Percentiles rank a stretch among this genome's conserved stretches.
These are phyloP conservation scores for Diaporthe sp. DNA, from an alignment of 2,329 filamentous ascomycete species.

Conservation along the genomic window DNA sequence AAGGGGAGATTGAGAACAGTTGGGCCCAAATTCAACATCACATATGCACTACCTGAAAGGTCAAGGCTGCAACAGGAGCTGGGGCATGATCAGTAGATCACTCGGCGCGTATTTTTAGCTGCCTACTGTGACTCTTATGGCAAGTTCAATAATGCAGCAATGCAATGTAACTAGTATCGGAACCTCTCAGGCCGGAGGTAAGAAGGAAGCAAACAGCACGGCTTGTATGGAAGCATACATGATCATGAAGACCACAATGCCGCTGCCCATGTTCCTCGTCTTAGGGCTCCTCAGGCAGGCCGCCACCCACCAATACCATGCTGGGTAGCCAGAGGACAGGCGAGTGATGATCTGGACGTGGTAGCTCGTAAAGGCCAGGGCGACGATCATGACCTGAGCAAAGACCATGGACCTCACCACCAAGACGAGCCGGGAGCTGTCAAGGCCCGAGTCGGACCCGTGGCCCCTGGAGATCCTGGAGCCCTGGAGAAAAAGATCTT, in stretches of 20 bases:
- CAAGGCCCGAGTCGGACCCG: neutral
- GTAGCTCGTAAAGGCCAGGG: slow-evolving; percentile 81
- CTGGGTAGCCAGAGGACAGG: slow-evolving; percentile 86
- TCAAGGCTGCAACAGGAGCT: neutral
- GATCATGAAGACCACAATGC: slow-evolving; percentile 75
- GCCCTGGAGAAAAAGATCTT: slow-evolving; percentile 49
- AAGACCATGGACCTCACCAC: slow-evolving; percentile 72
- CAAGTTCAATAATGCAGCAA: neutral
- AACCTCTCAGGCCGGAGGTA: slow-evolving; percentile 80
- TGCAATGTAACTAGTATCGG: neutral
- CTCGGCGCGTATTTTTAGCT: neutral
- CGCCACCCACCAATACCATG: slow-evolving; percentile 90
- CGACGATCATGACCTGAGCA: slow-evolving; percentile 78
- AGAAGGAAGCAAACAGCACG: slow-evolving; percentile 86
- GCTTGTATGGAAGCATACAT: slow-evolving; percentile 88
- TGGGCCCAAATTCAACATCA: neutral
- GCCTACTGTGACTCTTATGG: neutral
- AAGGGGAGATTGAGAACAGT: neutral
- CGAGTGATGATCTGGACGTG: slow-evolving; percentile 96
- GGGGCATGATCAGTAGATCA: neutral
- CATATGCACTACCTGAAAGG: neutral
- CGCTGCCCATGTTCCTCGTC: slow-evolving; percentile 43
- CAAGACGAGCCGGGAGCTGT: slow-evolving; percentile 39
- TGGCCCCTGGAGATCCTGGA: slow-evolving; percentile 10
- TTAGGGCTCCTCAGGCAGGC: slow-evolving; percentile 54